Conservation (phyloP, 2,329 filamentous ascomycete genomes). For the Aureobasidium sp. region DNA sequence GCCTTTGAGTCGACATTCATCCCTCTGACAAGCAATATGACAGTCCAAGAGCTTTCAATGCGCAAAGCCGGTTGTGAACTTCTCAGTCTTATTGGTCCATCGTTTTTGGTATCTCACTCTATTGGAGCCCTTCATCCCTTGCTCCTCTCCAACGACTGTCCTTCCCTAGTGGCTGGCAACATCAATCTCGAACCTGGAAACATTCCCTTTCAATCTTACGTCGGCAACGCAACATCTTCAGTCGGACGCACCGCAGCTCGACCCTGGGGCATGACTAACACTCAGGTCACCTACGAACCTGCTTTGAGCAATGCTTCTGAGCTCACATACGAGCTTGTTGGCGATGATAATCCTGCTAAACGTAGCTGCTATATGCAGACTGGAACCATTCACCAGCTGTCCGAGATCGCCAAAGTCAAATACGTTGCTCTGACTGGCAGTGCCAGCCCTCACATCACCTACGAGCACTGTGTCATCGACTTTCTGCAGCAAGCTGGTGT, state of each 20-base stretch:
- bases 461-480: conserved; percentile 48
- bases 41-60: conserved; percentile 27
- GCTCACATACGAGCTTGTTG: conserved; percentile 23
- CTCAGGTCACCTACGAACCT: conserved; percentile 30
- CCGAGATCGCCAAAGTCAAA: conserved; percentile 43
- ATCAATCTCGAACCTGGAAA: conserved; percentile 49
- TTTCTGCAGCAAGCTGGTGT: conserved; percentile 50
- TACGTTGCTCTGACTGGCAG: conserved; percentile 47
- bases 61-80: conserved; percentile 27
- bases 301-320: conserved; percentile 23
- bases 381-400: conserved; percentile 38
- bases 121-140: conserved; percentile 30
- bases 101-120: conserved; percentile 31
- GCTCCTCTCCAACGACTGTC: conserved; percentile 44
- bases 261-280: conserved; percentile 30
- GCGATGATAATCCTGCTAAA: conserved; percentile 25
- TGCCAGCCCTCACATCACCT: conserved; percentile 47
- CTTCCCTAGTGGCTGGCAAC: conserved; percentile 43
- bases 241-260: conserved; percentile 19
- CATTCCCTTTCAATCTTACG: conserved; percentile 39
- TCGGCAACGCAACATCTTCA: conserved; percentile 20
- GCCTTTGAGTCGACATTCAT: conserved; percentile 27
- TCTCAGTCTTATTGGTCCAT: conserved; percentile 26
- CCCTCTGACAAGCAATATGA: conserved; percentile 26
- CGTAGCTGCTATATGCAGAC: conserved; percentile 36